A percentile compares a stretch with the other conserved stretches of the same genome.
Conservation (phyloP, 257 asterid species). For the Nemophila menziesii region DNA sequence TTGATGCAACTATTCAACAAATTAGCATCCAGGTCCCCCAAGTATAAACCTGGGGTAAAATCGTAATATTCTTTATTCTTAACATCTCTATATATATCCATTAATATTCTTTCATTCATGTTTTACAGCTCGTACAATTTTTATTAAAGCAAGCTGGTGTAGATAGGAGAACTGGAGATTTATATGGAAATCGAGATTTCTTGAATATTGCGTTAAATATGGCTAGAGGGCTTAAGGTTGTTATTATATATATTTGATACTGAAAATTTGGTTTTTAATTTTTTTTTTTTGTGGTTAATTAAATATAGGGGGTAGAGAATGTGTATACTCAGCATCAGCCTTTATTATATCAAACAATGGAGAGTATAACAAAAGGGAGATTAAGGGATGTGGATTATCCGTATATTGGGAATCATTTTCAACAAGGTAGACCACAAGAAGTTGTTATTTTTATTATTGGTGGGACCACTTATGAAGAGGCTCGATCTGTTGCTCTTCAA, state of each 20-base stretch:
- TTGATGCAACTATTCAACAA: slow-evolving; percentile 94
- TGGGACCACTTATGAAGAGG: slow-evolving; percentile 95
- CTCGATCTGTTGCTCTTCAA: slow-evolving; percentile 70
- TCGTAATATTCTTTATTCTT: background rate
- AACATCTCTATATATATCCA: background rate
- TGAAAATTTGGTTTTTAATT: slow-evolving; percentile 7
- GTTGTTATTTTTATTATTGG: slow-evolving; percentile 83
- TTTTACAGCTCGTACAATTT: slow-evolving; percentile 80
- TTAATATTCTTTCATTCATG: slow-evolving; percentile 7
- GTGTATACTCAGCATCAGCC: slow-evolving; percentile 99
- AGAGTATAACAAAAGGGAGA: slow-evolving; percentile 82
- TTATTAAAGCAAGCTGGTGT: slow-evolving; percentile 93
- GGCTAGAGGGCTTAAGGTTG: slow-evolving; percentile 95
- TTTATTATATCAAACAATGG: slow-evolving; percentile 76
- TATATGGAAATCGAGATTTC: slow-evolving; percentile 80
- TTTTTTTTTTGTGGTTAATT: slow-evolving; percentile 9
- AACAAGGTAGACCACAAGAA: slow-evolving; percentile 87
- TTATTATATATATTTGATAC: slow-evolving; percentile 3
- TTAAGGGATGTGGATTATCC: slow-evolving; percentile 94
- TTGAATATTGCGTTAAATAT: slow-evolving; percentile 82
- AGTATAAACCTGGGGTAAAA: slow-evolving; percentile 93
- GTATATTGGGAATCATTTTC: slow-evolving; percentile 83
- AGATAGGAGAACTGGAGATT: slow-evolving; percentile 90
- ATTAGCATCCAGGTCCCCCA: slow-evolving; percentile 84
- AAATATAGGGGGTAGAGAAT: slow-evolving; percentile 97